Base-by-base conservation (phyloP, 2,329 filamentous ascomycete genomes). In the Pseudofabraea citricarpa region DNA sequence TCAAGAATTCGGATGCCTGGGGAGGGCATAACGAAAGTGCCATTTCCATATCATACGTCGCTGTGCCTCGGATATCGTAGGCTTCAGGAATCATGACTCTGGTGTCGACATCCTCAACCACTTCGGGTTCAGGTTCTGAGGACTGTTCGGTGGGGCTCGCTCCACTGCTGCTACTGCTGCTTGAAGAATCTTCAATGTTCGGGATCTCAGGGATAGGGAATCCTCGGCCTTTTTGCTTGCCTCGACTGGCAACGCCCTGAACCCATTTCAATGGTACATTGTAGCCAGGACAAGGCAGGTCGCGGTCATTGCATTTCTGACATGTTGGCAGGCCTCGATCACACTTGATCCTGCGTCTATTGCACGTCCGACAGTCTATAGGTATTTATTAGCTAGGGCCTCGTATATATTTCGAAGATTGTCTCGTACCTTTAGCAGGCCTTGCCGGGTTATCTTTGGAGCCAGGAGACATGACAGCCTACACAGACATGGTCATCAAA, bases 261-360 rank as follows among this genome's bases (percentile, higher is more conserved):
- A 55, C 56, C 61, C 63, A 66, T 51, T 58, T 58, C 33, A 64
- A 45, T 10, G 55, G 51, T 37, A 53, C 51, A 33, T 58, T 59
- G 40, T 64, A 66, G 0, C 63, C 63, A 3, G 63, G 55, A 46
- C 63, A 66, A 16, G 41, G 31, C 1, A 64, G 49, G 5, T 55
- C 56, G 36, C 62, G 62, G 38, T 62, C 58, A 20, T 50, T 52
- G 43, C 63, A 66, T 49, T 65, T 66, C 15, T 50, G 53, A 49
- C 63, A 66, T 21, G 57, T 51, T 8, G 62, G 61, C n/a, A 64
- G 44, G 23, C 52, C 59, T 29, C 61, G 52, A 42, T 66, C 62
- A 41, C 63, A 66, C 37, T 55, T 61, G 21, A 66, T 62, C 40
- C 64, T 58, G 13, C 63, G 49, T 29, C 57, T 48, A 20, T 57